Conservation (phyloP, 352 stramenopile species). For the Saprolegnia diclina region DNA sequence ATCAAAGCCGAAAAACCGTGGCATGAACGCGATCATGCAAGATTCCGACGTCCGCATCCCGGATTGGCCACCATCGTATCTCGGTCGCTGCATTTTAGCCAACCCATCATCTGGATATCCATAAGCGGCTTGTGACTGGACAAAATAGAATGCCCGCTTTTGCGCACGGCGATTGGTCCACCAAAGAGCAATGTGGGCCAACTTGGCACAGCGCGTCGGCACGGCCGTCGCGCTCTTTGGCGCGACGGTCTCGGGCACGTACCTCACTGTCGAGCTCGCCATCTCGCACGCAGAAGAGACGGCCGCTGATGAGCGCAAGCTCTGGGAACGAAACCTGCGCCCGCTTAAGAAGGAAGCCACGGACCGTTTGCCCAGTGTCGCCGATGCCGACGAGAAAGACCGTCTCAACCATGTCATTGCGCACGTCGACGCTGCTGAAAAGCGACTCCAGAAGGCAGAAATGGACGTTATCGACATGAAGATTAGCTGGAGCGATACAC, state of each 20-base stretch:
- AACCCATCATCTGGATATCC: too few species aligned
- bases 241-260: conserved; percentile 11
- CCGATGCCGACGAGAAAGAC: background rate
- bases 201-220: background rate
- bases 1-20: too few species aligned
- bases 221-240: background rate
- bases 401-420: conserved; percentile 5
- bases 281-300: conserved; percentile 11
- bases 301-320: background rate
- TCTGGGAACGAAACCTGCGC: conserved; percentile 4
- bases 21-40: too few species aligned
- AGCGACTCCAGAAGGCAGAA: background rate
- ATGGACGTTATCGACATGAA: conserved; percentile 23
- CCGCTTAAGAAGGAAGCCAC: conserved; percentile 2
- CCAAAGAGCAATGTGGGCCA: conserved; percentile 1
- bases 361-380: background rate
- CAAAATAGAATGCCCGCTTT: too few species aligned
- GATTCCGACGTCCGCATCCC: too few species aligned
- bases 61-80: too few species aligned
- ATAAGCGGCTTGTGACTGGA: too few species aligned
- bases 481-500: conserved; percentile 15
- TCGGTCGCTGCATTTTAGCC: too few species aligned
- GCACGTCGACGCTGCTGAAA: conserved; percentile 3
- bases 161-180: background rate
- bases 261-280: conserved; percentile 8